Conservation (phyloP, 805 yeast species). For the Maudiozyma bulderi region DNA sequence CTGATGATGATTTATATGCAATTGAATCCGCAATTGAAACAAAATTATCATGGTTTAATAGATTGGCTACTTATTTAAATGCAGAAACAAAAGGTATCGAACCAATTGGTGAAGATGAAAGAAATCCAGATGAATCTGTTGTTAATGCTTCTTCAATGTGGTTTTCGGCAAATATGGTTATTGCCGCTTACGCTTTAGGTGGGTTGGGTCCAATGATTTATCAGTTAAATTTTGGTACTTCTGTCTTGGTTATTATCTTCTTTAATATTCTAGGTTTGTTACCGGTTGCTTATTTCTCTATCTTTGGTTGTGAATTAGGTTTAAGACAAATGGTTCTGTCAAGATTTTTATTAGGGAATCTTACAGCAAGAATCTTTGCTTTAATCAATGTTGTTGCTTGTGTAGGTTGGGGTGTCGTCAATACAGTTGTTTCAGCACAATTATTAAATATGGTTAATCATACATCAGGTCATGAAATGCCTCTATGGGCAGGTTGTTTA, state of each 20-base stretch:
- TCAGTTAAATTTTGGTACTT: constrained; percentile 64
- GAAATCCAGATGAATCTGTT: constrained; percentile 48
- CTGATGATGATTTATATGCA: constrained; percentile 3
- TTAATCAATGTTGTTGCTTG: constrained; percentile 72
- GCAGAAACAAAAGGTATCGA: constrained; percentile 75
- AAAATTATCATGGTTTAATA: constrained; percentile 14
- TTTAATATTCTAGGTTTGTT: constrained; percentile 63
- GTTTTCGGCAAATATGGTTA: constrained; percentile 82
- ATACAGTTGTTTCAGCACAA: constrained; percentile 83
- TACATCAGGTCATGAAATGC: constrained; percentile 39
- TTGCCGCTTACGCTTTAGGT: constrained; percentile 76
- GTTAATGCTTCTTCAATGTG: constrained; percentile 77
- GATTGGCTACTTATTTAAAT: constrained; percentile 18
- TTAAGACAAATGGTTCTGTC: constrained; percentile 80
- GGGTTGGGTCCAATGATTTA: constrained; percentile 55
- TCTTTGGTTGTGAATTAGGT: constrained; percentile 78
- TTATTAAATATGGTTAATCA: constrained; percentile 65
- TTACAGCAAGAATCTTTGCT: constrained; percentile 67
- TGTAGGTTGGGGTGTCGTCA: constrained; percentile 92
- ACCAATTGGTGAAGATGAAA: constrained; percentile 67
- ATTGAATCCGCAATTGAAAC: constrained; percentile 12
- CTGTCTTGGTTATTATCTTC: constrained; percentile 56
- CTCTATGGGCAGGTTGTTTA: constrained; percentile 86
- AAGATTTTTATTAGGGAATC: constrained; percentile 66
- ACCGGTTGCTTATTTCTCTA: constrained; percentile 74